phyloP scores from a whole-genome alignment of 2,329 filamentous ascomycete genomes.

The Calonectria pseudoreteaudii region DNA sequence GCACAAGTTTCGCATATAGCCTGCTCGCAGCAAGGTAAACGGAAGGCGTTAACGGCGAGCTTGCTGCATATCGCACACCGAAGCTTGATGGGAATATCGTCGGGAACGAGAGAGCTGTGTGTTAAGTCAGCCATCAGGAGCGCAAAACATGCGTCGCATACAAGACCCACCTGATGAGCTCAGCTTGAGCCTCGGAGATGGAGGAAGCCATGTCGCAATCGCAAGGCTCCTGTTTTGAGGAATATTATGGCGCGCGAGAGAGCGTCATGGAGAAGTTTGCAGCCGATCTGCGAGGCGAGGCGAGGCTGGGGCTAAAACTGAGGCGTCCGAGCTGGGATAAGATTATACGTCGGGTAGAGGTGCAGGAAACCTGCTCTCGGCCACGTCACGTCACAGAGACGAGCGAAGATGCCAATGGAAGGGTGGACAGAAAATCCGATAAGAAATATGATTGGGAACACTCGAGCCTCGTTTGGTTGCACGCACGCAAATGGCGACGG shows the following conservation, averaged over 20 bases:
- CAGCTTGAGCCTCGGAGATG: conserved; percentile 64
- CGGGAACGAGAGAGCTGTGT: conserved; percentile 78
- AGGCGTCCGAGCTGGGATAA: conserved; percentile 17
- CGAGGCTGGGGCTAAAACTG: conserved; percentile 8
- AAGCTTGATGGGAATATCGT: conserved; percentile 95
- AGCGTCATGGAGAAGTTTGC: conserved; percentile 40
- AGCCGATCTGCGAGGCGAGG: conserved; percentile 17
- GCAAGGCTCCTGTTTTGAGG: conserved; percentile 33
- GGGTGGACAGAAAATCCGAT: conserved; percentile 11
- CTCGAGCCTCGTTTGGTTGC: conserved; percentile 35
- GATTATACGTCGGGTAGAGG: conserved; percentile 22
- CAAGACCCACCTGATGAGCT: conserved; percentile 66
- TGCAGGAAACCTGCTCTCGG: conserved; percentile 14
- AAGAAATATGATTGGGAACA: conserved; percentile 26
- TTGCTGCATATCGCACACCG: conserved; percentile 95
- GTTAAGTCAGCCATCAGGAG: conserved; percentile 23
- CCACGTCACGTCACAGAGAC: conserved; percentile 24
- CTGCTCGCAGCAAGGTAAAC: conserved; percentile 94
- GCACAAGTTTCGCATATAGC: conserved; percentile 90
- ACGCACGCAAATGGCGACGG: conserved; percentile 31
- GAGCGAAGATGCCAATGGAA: conserved; percentile 14
- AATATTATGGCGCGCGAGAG: conserved; percentile 33
- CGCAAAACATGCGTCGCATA: conserved; percentile 1
- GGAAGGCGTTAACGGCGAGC: conserved; percentile 89
- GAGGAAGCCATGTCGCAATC: conserved; percentile 50